Percentiles rank a stretch among this genome's conserved stretches.
Evolutionary conservation across 1,284 basidiomycete genomes (phyloP).

Genomic region (Sporisorium graminicola): DNA sequence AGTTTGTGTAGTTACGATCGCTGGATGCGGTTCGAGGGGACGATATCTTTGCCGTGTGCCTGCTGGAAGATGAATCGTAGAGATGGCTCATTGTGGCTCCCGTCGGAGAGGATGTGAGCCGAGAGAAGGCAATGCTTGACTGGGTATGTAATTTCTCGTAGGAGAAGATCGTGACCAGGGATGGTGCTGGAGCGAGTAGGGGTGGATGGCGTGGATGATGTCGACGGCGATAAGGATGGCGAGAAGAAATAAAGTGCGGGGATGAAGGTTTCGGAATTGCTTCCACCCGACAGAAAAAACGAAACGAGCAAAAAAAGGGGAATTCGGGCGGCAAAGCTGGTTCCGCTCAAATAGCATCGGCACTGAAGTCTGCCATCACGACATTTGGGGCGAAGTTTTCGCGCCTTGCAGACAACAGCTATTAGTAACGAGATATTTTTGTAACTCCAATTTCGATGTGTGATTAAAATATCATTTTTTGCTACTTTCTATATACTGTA

Average conservation of each 20-base stretch:
- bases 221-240: background rate
- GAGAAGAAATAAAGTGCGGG: slow-evolving; percentile 1
- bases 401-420: background rate
- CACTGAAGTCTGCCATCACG: no score
- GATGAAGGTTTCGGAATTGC: background rate
- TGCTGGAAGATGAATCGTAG: slow-evolving; percentile 5
- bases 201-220: background rate
- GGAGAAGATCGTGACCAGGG: background rate
- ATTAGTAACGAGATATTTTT: background rate
- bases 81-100: slow-evolving; percentile 17
- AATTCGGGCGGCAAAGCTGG: background rate
- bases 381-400: background rate
- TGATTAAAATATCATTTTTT: no score
- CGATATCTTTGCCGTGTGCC: background rate
- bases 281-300: background rate
- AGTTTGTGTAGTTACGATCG: slow-evolving; percentile 14
- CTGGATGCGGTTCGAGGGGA: slow-evolving; percentile 13
- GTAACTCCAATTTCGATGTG: background rate
- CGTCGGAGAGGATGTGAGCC: background rate
- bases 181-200: background rate
- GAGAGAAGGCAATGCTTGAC: background rate
- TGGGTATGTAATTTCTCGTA: background rate
- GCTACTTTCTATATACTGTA: no score
- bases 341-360: no score
- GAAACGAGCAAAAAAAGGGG: background rate